Evolutionary conservation across 129 eudicot species (phyloP), one percentile per base, ranked within the genome.

Genomic region (Chrysanthemum makinoi): DNA sequence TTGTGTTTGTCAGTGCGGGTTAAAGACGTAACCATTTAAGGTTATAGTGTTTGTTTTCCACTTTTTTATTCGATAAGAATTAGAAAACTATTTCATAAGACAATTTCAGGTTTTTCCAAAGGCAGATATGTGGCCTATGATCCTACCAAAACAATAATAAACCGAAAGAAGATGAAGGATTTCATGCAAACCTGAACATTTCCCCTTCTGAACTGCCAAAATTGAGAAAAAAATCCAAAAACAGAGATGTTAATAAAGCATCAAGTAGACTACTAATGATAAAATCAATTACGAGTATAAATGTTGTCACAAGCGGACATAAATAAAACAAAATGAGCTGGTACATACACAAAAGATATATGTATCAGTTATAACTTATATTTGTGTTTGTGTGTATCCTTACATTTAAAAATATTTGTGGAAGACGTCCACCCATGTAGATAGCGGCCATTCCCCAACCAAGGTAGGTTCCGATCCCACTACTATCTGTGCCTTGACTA

Each of bases 401-500:
- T 78, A 88, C 97, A 72, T 91, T 91, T 64, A 87, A 82, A 62
- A 47, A 73, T 62, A 91, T 86, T 72, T 91, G 97, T 24, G 97
- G 95, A 49, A 91, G 82, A 59, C 97, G 95, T 63, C 92, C 95
- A 65, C 97, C 91, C 82, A 91, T 60, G 82, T 91, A 91, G 60
- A 91, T 86, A 66, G 87, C 83, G 53, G 97, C 84, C 97, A 91
- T 91, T 70, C 89, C 91, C 97, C 97, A 91, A 72, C 97, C 97
- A 71, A 91, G 82, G 54, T 64, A 75, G 58, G 84, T 75, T 56
- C 90, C 97, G 54, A 91, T 72, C 56, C 83, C 81, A 64, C 73
- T 71, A 72, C 69, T 73, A 28, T 53, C 76, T 2, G 18, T 69
- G 43, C 66, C 75, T 70, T 79, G 73, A 63, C 65, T 73, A 54